Evolutionary conservation across 2,329 filamentous ascomycete genomes (phyloP).

Genomic region (Nemania diffusa): DNA sequence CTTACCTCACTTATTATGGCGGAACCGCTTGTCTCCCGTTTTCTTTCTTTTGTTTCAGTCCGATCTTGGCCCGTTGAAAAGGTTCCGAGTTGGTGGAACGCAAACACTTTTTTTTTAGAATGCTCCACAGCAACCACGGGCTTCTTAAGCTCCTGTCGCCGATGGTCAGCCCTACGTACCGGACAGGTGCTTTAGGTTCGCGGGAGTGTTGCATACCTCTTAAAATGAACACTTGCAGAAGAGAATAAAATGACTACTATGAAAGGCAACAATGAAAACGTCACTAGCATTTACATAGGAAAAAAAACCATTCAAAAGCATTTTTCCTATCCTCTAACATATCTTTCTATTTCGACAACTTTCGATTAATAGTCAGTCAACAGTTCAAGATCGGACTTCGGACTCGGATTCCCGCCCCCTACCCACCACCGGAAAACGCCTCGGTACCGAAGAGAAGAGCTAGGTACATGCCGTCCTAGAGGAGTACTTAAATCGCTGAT

Average conservation of each 20-base stretch:
- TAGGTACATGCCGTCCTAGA: neutral
- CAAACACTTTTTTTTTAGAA: neutral
- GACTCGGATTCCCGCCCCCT: constrained; percentile 26
- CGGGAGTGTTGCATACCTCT: neutral
- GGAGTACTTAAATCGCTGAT: constrained; percentile 14
- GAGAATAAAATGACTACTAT: no score
- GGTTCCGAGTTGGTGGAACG: constrained; percentile 8
- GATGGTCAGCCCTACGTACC: constrained; percentile 22
- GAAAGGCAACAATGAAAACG: no score
- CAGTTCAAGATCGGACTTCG: constrained; percentile 25
- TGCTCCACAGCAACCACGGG: neutral
- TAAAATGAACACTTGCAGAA: no score
- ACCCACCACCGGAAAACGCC: constrained; percentile 11
- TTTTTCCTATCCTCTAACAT: neutral
- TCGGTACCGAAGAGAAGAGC: constrained; percentile 26
- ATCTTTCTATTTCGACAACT: neutral
- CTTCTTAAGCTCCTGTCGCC: constrained; percentile 21
- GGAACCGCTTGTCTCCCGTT: neutral
- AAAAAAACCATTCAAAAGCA: neutral
- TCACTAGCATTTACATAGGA: no score
- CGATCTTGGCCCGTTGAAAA: neutral
- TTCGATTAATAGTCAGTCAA: constrained; percentile 3
- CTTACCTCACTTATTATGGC: no score
- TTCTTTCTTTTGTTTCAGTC: neutral
- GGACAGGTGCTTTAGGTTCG: neutral